phyloP scores from a whole-genome alignment of 257 asterid genomes.

The Thymus quinquecostatus region DNA sequence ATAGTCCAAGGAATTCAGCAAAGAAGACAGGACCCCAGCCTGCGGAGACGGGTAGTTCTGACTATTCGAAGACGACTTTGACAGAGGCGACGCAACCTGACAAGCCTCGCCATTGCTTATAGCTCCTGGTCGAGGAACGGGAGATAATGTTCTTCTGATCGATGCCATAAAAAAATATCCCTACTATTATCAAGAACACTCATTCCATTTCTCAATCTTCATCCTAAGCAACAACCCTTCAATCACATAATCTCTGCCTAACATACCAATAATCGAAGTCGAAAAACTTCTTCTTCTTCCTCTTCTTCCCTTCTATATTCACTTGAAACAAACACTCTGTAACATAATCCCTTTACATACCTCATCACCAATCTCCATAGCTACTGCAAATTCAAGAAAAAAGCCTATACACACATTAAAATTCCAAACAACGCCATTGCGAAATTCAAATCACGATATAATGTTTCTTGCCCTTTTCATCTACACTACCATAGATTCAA shows the following conservation, averaged over 20 bases:
- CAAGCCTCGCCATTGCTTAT: conserved; percentile 57
- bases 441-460: conserved; percentile 25
- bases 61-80: conserved; percentile 60
- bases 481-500: conserved; percentile 3
- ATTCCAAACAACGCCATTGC: conserved; percentile 30
- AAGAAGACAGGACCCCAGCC: conserved; percentile 40
- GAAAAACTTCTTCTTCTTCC: not conserved
- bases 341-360: conserved; percentile 15
- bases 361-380: conserved; percentile 22
- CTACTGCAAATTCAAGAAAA: conserved; percentile 12
- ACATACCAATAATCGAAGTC: conserved; percentile 26
- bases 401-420: conserved; percentile 26
- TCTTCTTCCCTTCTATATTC: conserved; percentile 12
- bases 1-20: conserved; percentile 52
- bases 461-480: too few relatives aligned
- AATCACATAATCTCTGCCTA: conserved; percentile 28
- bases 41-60: conserved; percentile 45
- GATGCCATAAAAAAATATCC: conserved; percentile 59
- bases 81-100: conserved; percentile 63
- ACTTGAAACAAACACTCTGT: conserved; percentile 14
- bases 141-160: conserved; percentile 67
- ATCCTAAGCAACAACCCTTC: conserved; percentile 15
- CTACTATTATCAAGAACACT: conserved; percentile 24
- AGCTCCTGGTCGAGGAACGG: conserved; percentile 59
- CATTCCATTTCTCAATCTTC: not conserved